Conservation (phyloP, 495 filamentous ascomycete genomes). For the Aspergillus coremiiformis region DNA sequence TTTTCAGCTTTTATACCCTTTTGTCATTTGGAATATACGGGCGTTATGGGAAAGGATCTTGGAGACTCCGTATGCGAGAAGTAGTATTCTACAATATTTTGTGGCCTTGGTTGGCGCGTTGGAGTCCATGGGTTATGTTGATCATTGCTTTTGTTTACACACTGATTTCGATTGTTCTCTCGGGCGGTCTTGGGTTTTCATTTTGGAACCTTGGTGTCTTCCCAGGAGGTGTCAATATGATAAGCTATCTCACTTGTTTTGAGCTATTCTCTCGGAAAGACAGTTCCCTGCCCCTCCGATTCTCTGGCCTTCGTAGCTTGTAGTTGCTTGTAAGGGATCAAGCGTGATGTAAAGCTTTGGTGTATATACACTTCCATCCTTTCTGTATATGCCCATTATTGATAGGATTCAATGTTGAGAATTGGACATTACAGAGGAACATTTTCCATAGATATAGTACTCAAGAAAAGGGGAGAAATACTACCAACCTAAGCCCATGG, state of each 20-base stretch:
- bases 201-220: neutral
- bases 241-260: neutral
- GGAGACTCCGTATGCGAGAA: neutral
- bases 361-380: too few species aligned
- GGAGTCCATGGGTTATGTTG: neutral
- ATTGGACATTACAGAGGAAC: too few species aligned
- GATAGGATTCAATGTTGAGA: too few species aligned
- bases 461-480: too few species aligned
- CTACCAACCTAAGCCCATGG: too few species aligned
- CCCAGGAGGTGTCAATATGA: neutral
- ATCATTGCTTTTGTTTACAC: neutral
- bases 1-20: conserved; percentile 7
- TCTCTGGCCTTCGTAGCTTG: too few species aligned
- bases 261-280: neutral
- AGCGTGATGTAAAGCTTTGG: too few species aligned
- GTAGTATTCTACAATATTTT: neutral
- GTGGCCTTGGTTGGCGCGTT: neutral
- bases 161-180: neutral
- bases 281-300: too few species aligned
- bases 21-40: neutral
- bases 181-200: neutral
- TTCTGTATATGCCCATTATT: too few species aligned
- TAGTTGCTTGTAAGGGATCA: too few species aligned
- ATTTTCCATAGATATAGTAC: too few species aligned
- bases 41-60: neutral